Evolutionary conservation across 1,284 basidiomycete species (phyloP).

Genomic region (Irpex sp.): DNA sequence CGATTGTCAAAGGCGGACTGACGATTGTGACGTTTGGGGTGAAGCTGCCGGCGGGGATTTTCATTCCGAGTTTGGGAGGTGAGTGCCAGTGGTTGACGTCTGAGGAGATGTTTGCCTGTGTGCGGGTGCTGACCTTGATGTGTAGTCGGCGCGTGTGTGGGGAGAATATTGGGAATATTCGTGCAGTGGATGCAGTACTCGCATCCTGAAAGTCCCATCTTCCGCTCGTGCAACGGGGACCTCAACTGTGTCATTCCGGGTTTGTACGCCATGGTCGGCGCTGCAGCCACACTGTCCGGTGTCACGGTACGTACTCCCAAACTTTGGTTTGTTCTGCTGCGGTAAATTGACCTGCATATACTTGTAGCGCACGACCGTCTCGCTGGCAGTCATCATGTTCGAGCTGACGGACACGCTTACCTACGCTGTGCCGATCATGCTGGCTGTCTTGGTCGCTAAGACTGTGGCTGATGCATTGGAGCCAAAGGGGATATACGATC

Average conservation of each 20-base stretch:
- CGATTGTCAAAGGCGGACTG: constrained; percentile 78
- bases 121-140: no score
- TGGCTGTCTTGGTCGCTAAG: constrained; percentile 87
- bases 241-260: constrained; percentile 75
- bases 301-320: constrained; percentile 58
- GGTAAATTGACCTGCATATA: background rate
- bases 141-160: constrained; percentile 91
- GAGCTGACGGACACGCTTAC: constrained; percentile 77
- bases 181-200: constrained; percentile 77
- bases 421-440: constrained; percentile 91
- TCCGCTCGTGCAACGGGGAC: constrained; percentile 62
- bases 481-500: constrained; percentile 92
- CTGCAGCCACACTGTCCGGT: constrained; percentile 83
- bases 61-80: constrained; percentile 87
- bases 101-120: no score
- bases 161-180: constrained; percentile 80
- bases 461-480: constrained; percentile 90
- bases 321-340: background rate
- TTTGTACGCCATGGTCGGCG: constrained; percentile 90
- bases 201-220: constrained; percentile 59
- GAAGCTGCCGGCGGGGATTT: constrained; percentile 92
- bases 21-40: constrained; percentile 94
- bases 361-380: constrained; percentile 78
- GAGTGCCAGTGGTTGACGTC: constrained; percentile 1
- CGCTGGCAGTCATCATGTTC: constrained; percentile 86